phyloP scores from a whole-genome alignment of 306 rosid species.

The Nissolia schottii region DNA sequence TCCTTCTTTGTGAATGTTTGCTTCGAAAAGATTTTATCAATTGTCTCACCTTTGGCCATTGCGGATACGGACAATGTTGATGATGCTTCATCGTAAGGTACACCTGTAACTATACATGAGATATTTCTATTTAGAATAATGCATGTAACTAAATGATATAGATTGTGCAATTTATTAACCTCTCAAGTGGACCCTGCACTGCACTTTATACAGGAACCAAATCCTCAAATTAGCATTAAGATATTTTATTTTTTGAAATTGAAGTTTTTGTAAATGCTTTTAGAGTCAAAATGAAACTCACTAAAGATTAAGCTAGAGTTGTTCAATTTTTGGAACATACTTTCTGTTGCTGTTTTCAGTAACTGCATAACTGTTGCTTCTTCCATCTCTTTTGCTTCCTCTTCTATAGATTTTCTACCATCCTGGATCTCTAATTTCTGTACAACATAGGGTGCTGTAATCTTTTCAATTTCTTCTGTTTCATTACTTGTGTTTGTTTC shows the following conservation, averaged over 20 bases:
- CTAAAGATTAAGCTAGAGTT: too few species aligned
- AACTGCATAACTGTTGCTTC: neutral
- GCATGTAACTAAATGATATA: too few species aligned
- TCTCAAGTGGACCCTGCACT: too few species aligned
- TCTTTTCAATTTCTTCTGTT: neutral
- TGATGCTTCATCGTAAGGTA: neutral
- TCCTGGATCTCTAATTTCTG: neutral
- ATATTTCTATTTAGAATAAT: neutral
- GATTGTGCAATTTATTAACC: too few species aligned
- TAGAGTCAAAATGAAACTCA: neutral
- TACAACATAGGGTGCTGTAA: neutral
- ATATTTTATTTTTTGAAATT: neutral
- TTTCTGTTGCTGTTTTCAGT: neutral
- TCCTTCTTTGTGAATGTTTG: neutral
- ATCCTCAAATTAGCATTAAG: too few species aligned
- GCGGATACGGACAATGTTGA: neutral
- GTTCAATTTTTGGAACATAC: neutral
- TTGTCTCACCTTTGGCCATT: neutral
- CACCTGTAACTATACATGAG: neutral
- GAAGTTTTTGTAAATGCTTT: neutral
- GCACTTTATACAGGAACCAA: too few species aligned
- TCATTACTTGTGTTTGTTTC: neutral
- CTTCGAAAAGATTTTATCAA: neutral
- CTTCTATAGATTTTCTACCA: neutral
- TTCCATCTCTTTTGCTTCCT: neutral